These are phyloP conservation scores for Pseudofabraea citricarpa DNA, from an alignment of 2,329 filamentous ascomycete species.

Conservation along the genomic window DNA sequence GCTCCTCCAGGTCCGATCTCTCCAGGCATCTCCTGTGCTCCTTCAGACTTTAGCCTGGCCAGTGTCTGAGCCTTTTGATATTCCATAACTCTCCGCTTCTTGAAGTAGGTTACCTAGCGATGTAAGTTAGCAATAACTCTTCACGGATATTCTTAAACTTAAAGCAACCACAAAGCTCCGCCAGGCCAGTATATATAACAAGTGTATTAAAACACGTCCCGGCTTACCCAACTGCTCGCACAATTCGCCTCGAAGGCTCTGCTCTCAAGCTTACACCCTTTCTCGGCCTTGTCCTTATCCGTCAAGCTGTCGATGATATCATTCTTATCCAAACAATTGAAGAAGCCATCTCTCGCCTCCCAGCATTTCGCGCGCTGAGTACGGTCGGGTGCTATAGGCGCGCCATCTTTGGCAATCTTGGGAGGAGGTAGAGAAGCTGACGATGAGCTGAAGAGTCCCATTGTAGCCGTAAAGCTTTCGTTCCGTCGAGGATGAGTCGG, in stretches of 20 bases:
- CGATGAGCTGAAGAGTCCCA: constrained; percentile 44
- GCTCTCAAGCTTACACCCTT: constrained; percentile 55
- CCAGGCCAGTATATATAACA: not conserved
- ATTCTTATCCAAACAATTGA: constrained; percentile 78
- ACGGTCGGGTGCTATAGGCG: constrained; percentile 77
- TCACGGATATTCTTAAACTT: not conserved
- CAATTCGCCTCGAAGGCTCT: constrained; percentile 78
- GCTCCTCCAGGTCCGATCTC: constrained; percentile 4
- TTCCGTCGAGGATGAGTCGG: not conserved
- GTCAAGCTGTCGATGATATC: constrained; percentile 72
- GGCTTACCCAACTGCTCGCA: constrained; percentile 80
- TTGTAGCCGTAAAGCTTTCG: constrained; percentile 20
- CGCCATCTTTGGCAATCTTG: constrained; percentile 47
- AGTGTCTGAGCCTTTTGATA: constrained; percentile 78
- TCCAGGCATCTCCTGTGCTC: constrained; percentile 48
- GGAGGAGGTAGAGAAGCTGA: constrained; percentile 33
- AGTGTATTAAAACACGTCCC: no score
- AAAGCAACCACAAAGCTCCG: not conserved
- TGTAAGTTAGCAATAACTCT: constrained; percentile 10
- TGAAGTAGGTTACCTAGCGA: constrained; percentile 87
- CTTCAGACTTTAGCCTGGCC: constrained; percentile 68
- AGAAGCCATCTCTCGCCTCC: constrained; percentile 84
- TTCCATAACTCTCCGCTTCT: constrained; percentile 92
- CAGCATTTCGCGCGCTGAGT: constrained; percentile 80
- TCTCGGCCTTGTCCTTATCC: constrained; percentile 47